Evolutionary conservation across 2,329 filamentous ascomycete genomes (phyloP).

Genomic region (Penicillium glabrum): DNA sequence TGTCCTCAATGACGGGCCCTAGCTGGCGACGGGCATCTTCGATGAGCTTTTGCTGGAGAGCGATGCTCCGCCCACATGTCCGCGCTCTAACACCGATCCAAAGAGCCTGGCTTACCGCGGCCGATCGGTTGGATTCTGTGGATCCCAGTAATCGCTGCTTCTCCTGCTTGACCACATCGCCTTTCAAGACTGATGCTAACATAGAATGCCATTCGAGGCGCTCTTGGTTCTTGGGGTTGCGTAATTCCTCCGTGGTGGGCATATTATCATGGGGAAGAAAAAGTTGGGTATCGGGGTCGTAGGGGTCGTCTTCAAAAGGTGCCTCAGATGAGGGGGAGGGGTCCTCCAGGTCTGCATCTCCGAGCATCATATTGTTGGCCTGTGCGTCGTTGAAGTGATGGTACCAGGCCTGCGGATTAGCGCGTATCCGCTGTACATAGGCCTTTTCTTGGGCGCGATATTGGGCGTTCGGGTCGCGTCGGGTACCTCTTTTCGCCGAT

Average conservation of each 20-base stretch:
- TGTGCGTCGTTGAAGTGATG: constrained; percentile 59
- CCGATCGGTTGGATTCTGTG: constrained; percentile 70
- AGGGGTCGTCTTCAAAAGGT: constrained; percentile 77
- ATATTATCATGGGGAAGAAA: constrained; percentile 89
- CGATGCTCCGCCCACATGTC: constrained; percentile 77
- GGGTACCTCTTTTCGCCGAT: constrained; percentile 54
- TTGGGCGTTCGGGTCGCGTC: constrained; percentile 67
- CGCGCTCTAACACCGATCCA: constrained; percentile 88
- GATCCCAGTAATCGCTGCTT: constrained; percentile 92
- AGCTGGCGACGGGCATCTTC: constrained; percentile 77
- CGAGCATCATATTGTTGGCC: constrained; percentile 66
- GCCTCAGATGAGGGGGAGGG: constrained; percentile 85
- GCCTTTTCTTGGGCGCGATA: constrained; percentile 88
- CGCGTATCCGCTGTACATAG: constrained; percentile 87
- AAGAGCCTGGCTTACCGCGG: constrained; percentile 66
- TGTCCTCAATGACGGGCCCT: constrained; percentile 76
- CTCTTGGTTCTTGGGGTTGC: constrained; percentile 83
- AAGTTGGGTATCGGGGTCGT: constrained; percentile 88
- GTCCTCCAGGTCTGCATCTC: constrained; percentile 83
- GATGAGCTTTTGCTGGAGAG: constrained; percentile 81
- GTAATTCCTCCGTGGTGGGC: constrained; percentile 84
- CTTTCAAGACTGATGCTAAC: constrained; percentile 91
- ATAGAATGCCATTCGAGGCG: constrained; percentile 97
- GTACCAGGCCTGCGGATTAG: constrained; percentile 77
- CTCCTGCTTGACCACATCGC: constrained; percentile 95